Evolutionary conservation across 2,329 filamentous ascomycete species (phyloP).

Genomic region (Trichoderma atrobrunneum): DNA sequence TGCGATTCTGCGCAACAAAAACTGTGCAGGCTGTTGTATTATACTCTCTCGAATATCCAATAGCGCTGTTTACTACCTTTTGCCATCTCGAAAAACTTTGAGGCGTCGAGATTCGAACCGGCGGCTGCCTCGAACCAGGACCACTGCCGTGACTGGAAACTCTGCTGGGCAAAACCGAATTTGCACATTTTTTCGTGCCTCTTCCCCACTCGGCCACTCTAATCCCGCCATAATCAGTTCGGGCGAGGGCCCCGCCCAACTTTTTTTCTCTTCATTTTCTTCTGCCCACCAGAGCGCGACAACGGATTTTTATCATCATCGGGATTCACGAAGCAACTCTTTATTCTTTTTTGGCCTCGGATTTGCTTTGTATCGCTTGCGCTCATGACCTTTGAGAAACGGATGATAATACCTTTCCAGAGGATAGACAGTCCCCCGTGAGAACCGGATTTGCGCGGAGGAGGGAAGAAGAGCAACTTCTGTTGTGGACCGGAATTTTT

Average conservation of each 20-base stretch:
- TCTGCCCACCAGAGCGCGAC: conserved; percentile 6
- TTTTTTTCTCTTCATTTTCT: conserved; percentile 12
- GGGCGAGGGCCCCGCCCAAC: conserved; percentile 11
- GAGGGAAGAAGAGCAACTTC: background rate
- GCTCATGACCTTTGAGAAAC: background rate
- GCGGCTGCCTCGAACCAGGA: background rate
- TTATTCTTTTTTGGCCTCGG: background rate
- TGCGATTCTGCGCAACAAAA: background rate
- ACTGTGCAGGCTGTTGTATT: background rate
- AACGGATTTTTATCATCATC: background rate
- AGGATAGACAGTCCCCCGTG: background rate
- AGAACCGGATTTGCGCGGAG: background rate
- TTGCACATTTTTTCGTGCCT: background rate
- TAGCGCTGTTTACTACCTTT: background rate
- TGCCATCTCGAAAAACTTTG: background rate
- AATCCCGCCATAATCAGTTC: background rate
- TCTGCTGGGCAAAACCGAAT: background rate
- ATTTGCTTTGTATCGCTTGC: background rate
- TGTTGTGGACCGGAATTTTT: background rate
- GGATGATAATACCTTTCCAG: background rate
- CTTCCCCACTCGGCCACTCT: conserved; percentile 20
- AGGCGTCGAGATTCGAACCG: conserved; percentile 17
- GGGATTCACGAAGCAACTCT: background rate
- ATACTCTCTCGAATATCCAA: background rate
- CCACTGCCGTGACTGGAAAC: background rate